Percentiles rank a stretch among this genome's conserved stretches.
phyloP scores from a whole-genome alignment of 208 protist species.

The Leishmania mexicana region DNA sequence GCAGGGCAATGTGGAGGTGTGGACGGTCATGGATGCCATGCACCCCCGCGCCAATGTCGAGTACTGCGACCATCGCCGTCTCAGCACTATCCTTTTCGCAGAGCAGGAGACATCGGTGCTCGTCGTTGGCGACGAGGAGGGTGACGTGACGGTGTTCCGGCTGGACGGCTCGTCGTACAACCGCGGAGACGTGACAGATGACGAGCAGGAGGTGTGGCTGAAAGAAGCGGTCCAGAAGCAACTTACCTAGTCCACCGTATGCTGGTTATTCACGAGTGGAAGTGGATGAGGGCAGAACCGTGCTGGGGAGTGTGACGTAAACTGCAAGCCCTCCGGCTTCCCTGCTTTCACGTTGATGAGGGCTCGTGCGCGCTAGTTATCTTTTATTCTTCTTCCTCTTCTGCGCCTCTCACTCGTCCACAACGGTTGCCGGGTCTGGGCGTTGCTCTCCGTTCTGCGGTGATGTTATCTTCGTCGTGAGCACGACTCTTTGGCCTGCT shows the following conservation, averaged over 20 bases:
- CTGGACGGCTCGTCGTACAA: slow-evolving; percentile 47
- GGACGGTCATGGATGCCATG: slow-evolving; percentile 76
- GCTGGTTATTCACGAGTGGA: not conserved
- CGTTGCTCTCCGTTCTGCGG: not conserved
- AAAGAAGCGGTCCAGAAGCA: slow-evolving; percentile 75
- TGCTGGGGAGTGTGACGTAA: not conserved
- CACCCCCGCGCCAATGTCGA: slow-evolving; percentile 66
- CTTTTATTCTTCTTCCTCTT: not conserved
- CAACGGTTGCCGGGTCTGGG: not conserved
- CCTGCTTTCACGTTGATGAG: not conserved
- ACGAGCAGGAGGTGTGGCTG: slow-evolving; percentile 84
- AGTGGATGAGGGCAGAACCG: not conserved
- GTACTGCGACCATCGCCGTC: slow-evolving; percentile 71
- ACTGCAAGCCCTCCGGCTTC: not conserved
- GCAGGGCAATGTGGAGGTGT: slow-evolving; percentile 86
- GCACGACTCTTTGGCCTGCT: not conserved
- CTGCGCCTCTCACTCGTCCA: not conserved
- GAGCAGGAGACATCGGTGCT: slow-evolving; percentile 87
- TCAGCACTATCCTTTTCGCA: slow-evolving; percentile 87
- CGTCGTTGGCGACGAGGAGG: slow-evolving; percentile 89
- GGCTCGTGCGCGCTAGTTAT: not conserved
- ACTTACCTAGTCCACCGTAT: slow-evolving; percentile 10
- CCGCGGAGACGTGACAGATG: slow-evolving; percentile 57
- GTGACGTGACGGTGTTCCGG: slow-evolving; percentile 85
- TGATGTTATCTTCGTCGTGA: not conserved